Base-by-base conservation (phyloP, 2,329 filamentous ascomycete species). In the Phyllosticta capitalensis region DNA sequence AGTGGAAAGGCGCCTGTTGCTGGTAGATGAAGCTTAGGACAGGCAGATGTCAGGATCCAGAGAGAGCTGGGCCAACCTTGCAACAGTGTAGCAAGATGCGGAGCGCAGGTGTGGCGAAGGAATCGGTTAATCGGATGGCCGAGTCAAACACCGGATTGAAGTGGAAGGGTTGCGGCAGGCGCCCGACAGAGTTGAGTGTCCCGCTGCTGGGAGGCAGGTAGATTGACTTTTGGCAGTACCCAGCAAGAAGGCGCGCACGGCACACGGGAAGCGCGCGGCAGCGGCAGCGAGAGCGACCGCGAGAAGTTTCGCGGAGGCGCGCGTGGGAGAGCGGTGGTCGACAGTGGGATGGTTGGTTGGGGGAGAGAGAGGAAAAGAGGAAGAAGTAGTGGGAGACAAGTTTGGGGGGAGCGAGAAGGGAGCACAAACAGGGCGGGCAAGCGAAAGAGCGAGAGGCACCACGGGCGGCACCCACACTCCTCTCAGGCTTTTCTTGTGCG, bases 101-200 rank as follows among this genome's bases (percentile, higher is more conserved):
- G 68, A 65, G 67, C 64, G 63, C 62, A 56, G 56, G 63, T 58
- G 70, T 73, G 71, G 70, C 71, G 64, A 70, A 62, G 64, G 65
- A 54, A 63, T 62, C 59, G 62, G 61, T 52, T 64, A 61, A 65
- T 64, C 62, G 63, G 63, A 19, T 54, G 59, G 52, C 53, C 53
- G 53, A 53, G 58, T 60, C 52, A 56, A 56, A 56, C 38, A 54
- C 48, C 49, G 49, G 55, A 59, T 20, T 56, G 30, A 21, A 17
- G 54, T 48, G 54, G 54, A 38, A 33, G 12, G 54, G 54, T 22
- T 58, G 51, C 53, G 59, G 55, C 51, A 49, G 55, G 24, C 14
- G 58, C 45, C 49, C 45, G n/a, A n/a, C n/a, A n/a, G n/a, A n/a
- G n/a, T n/a, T n/a, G n/a, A n/a, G n/a, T 24, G 21, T 53, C 14